These are phyloP conservation scores for Fonsecaea multimorphosa DNA, from an alignment of 2,329 filamentous ascomycete species.

Conservation along the genomic window DNA sequence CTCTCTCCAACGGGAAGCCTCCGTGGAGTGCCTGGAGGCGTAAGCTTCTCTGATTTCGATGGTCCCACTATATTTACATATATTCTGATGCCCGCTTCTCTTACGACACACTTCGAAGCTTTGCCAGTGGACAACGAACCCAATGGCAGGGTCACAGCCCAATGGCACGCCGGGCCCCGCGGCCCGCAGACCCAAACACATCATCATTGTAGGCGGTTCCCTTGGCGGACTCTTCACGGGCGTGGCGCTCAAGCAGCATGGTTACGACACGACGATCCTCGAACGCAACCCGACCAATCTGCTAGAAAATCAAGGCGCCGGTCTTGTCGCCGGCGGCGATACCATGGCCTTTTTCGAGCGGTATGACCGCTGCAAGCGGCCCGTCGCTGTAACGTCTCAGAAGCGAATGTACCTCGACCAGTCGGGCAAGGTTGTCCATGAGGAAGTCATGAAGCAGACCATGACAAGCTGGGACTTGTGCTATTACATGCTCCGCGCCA, in stretches of 20 bases:
- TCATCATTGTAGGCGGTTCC: conserved; percentile 39
- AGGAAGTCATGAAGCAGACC: conserved; percentile 31
- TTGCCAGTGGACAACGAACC: neutral
- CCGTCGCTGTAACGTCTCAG: conserved; percentile 33
- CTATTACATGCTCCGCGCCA: conserved; percentile 39
- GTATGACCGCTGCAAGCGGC: conserved; percentile 35
- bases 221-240: conserved; percentile 39
- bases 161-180: conserved; percentile 1
- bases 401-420: conserved; percentile 33
- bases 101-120: neutral
- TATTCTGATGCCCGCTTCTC: neutral
- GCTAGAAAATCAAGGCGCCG: conserved; percentile 38
- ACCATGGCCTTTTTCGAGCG: conserved; percentile 34
- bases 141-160: conserved; percentile 1
- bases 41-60: neutral
- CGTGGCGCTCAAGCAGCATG: conserved; percentile 37
- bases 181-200: conserved; percentile 17
- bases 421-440: conserved; percentile 28
- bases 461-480: conserved; percentile 40
- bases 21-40: conserved; percentile 1
- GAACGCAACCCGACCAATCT: conserved; percentile 37
- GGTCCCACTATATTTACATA: neutral
- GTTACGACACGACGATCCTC: conserved; percentile 37
- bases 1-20: neutral
- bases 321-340: conserved; percentile 34